Conservation (phyloP, 2,329 filamentous ascomycete genomes). For the Colletotrichum sp. region DNA sequence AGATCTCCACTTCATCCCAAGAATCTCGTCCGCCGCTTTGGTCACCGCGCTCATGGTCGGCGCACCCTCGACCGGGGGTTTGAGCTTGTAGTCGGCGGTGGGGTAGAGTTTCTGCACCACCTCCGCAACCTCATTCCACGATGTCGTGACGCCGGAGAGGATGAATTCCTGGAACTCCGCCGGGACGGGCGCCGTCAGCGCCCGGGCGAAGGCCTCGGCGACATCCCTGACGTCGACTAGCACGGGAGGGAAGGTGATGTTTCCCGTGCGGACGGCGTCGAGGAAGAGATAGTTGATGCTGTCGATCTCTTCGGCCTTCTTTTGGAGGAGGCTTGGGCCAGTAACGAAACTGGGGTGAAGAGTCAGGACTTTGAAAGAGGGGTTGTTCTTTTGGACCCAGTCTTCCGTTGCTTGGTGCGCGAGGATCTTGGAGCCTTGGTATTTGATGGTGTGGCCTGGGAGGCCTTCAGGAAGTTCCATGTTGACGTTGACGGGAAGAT, state of each 20-base stretch:
- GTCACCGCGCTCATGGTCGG: background rate
- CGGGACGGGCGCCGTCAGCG: background rate
- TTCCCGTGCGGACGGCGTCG: background rate
- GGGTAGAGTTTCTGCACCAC: background rate
- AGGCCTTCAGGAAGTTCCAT: background rate
- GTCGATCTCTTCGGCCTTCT: background rate
- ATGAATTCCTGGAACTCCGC: background rate
- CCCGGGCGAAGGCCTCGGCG: background rate
- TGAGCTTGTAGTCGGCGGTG: background rate
- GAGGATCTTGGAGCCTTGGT: constrained; percentile 2
- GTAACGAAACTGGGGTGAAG: background rate
- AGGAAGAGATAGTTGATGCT: background rate
- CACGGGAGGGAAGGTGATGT: background rate
- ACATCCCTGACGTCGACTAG: constrained; percentile 1
- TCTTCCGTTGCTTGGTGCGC: background rate
- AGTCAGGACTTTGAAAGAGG: background rate
- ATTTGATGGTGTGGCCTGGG: background rate
- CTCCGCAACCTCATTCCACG: background rate
- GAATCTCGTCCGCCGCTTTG: background rate
- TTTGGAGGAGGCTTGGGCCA: background rate
- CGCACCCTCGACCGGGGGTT: background rate
- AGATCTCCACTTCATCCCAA: background rate
- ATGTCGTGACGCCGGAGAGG: background rate
- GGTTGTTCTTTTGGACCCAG: background rate
- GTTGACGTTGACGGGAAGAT: background rate